These are phyloP conservation scores for Chaetomium sp. DNA, from an alignment of 2,329 filamentous ascomycete genomes.

Conservation along the genomic window DNA sequence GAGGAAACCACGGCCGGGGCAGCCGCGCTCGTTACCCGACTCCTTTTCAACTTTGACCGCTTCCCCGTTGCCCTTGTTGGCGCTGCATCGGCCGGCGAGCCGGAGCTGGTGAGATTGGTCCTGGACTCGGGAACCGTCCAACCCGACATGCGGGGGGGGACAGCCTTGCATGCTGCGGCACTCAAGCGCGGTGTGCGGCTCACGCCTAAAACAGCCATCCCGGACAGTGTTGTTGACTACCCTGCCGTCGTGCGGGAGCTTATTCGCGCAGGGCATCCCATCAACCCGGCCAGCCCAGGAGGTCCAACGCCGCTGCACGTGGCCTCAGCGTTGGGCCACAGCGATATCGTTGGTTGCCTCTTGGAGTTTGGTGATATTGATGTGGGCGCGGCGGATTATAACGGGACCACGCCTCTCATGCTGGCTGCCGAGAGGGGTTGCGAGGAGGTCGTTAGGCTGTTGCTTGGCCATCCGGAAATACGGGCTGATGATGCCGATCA, in stretches of 20 bases:
- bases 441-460: not conserved
- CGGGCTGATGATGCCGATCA: not conserved
- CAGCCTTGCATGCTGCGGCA: not conserved
- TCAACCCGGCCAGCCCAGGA: not conserved
- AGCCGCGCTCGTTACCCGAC: not conserved
- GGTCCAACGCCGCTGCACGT: not conserved
- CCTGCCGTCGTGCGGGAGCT: not conserved
- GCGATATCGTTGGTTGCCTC: not conserved
- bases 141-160: not conserved
- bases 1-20: no score
- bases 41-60: not conserved
- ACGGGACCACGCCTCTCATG: not conserved
- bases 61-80: not conserved
- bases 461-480: not conserved
- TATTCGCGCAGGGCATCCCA: not conserved
- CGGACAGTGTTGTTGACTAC: not conserved
- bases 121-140: not conserved
- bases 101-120: not conserved
- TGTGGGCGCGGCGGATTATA: not conserved
- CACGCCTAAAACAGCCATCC: not conserved
- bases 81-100: not conserved
- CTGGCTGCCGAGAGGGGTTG: not conserved
- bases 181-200: not conserved
- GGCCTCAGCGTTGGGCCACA: not conserved
- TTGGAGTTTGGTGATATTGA: not conserved